Conservation (phyloP, 306 rosid species). For the peach (Prunus persica) region Prunus_persica_NCBIv2 NC_034016.1:1121501-1122000, state of each 20-base stretch:
- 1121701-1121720: neutral
- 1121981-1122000: slow-evolving; percentile 9
- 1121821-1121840: slow-evolving; percentile 76
- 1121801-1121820: slow-evolving; percentile 76
- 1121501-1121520: neutral
- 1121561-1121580: neutral
- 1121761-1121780: slow-evolving; percentile 16
- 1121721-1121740: neutral
- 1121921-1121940: slow-evolving; percentile 69
- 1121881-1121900: slow-evolving; percentile 83
- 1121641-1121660: neutral
- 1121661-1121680: neutral
- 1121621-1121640: neutral
- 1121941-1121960: slow-evolving; percentile 53
- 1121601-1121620: neutral
- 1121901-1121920: slow-evolving; percentile 63
- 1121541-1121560: neutral
- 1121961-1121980: slow-evolving; percentile 15
- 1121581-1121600: neutral
- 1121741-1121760: neutral
- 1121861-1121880: slow-evolving; percentile 96
- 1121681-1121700: neutral
- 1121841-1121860: slow-evolving; percentile 62
- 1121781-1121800: slow-evolving; percentile 42
- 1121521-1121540: neutral